A percentile compares a stretch with the other conserved stretches of the same genome.
phyloP scores from a whole-genome alignment of 176 grass and related monocot species.

The Musa schizocarpa region DNA sequence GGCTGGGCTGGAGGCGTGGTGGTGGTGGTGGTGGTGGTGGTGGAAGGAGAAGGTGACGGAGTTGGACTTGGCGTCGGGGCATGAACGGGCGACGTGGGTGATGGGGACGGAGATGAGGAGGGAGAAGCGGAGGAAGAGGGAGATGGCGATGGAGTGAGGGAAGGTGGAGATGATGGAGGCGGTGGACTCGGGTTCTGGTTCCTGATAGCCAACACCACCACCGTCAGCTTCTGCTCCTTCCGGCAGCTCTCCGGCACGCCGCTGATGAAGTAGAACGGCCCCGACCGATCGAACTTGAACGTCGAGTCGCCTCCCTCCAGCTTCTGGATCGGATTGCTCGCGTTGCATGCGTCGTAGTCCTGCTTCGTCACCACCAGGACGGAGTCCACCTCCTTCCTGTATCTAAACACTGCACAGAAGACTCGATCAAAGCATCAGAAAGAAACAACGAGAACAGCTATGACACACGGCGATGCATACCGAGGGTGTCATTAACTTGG shows the following conservation, averaged over 20 bases:
- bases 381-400: conserved; percentile 26
- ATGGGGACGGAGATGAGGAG: not conserved
- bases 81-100: not conserved
- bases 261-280: conserved; percentile 64
- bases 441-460: not conserved
- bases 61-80: not conserved
- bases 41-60: not conserved
- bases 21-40: not conserved
- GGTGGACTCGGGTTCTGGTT: not conserved
- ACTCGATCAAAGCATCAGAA: not conserved
- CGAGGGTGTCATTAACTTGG: conserved; percentile 4
- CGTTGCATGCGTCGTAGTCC: conserved; percentile 65
- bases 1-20: not conserved
- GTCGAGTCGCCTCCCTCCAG: conserved; percentile 40
- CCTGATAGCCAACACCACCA: conserved; percentile 49
- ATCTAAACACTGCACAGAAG: conserved; percentile 51
- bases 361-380: conserved; percentile 51
- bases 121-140: not conserved
- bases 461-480: not conserved
- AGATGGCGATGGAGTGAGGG: not conserved
- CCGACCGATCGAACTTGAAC: conserved; percentile 36
- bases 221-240: conserved; percentile 34
- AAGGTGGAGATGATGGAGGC: not conserved
- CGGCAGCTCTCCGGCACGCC: conserved; percentile 36
- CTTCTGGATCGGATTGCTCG: conserved; percentile 17